Base-by-base conservation (phyloP, 116 monocot genomes). In the Papilionanthe hybrid region DNA sequence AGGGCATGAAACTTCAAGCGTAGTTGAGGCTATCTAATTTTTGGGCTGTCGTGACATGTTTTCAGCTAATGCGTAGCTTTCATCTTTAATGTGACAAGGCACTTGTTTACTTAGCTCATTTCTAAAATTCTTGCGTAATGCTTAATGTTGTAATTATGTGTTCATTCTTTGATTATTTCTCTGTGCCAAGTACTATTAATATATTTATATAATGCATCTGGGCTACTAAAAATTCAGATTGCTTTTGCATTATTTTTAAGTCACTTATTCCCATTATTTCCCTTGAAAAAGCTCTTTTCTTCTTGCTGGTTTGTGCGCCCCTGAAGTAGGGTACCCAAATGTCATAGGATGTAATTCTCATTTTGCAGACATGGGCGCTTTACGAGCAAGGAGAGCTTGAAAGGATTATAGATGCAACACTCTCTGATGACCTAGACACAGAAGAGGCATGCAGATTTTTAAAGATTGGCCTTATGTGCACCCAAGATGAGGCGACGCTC, bases 401-500 rank as follows among this genome's bases (percentile, higher is more conserved):
- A 56, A 78, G 44, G 42, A 82, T 92, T 28, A 78, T 92, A 41
- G 92, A 92, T 60, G n/a, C 79, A n/a, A 82, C 80, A 76, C 30
- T 92, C 32, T 82, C 73, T 5, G 74, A 87, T 60, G 92, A 92
- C 71, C 83, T 89, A 29, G 83, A 90, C 27, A 47, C 56, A 17
- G 69, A 90, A 18, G 88, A 92, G 81, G 90, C 88, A 17, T 83
- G 82, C 75, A 84, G 45, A 20, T 88, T 90, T 79, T 85, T 92
- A 55, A 88, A 88, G 75, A 50, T 90, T 55, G 90, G 84, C 5
- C 87, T 92, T 22, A 73, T 92, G 30, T 92, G 92, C 78, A 88
- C 92, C 25, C 92, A 92, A 88, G 92, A 92, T 63, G 73, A 45
- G 6, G 49, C 82, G 15, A 86, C 78, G 58, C 82, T 82, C 20